Conservation (phyloP, 1,284 basidiomycete species). For the Leccinum holopus region DNA sequence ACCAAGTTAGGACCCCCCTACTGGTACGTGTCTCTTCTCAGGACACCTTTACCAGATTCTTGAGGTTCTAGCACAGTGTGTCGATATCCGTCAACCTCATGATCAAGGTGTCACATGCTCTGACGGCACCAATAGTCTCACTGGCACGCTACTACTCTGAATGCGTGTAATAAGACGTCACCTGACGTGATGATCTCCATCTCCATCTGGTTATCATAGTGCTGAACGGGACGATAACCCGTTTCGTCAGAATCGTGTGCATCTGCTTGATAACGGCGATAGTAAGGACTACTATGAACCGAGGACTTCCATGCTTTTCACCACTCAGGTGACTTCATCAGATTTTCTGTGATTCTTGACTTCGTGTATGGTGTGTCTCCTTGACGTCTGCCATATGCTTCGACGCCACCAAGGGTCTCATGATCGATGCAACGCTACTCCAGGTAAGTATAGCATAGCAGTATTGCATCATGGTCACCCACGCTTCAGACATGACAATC, state of each 20-base stretch:
- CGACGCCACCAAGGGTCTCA: constrained; percentile 41
- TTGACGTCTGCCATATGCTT: constrained; percentile 48
- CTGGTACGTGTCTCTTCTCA: too few species aligned
- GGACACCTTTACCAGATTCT: neutral
- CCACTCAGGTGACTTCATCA: neutral
- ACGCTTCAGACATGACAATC: constrained; percentile 28
- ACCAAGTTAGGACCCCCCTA: neutral
- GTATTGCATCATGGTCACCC: constrained; percentile 21
- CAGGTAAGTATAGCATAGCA: constrained; percentile 42
- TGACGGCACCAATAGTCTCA: neutral
- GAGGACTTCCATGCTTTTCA: neutral
- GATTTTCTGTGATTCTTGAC: neutral
- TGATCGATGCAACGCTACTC: constrained; percentile 44
- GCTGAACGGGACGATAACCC: neutral
- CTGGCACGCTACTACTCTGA: neutral
- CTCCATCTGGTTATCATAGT: neutral
- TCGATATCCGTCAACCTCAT: neutral
- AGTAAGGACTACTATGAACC: neutral
- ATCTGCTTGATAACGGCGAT: neutral
- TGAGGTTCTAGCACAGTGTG: neutral
- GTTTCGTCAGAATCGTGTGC: neutral
- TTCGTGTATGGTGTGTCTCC: constrained; percentile 17
- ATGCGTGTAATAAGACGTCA: neutral
- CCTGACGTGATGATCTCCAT: too few species aligned
- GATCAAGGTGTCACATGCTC: neutral